Percentiles rank a stretch among this genome's conserved stretches.
These are phyloP conservation scores for Pleurotus ostreatus DNA, from an alignment of 768 basidiomycete genomes.

Conservation along the genomic window DNA sequence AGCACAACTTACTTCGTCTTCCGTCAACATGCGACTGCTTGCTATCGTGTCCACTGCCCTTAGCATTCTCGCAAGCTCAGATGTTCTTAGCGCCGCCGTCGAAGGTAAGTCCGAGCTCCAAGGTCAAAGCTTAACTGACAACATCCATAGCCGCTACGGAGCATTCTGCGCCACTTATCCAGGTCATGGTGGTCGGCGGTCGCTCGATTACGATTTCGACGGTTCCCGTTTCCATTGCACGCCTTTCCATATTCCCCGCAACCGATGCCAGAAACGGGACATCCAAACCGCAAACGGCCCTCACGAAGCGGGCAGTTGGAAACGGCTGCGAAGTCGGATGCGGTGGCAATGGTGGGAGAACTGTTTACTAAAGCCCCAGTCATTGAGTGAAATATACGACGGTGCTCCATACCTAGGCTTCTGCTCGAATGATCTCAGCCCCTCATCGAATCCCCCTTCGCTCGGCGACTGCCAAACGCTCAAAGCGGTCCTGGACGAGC, in stretches of 20 bases:
- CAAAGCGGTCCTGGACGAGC: background rate
- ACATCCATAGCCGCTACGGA: no score
- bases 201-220: background rate
- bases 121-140: no score
- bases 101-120: no score
- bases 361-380: no score
- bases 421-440: constrained; percentile 8
- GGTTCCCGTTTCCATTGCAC: background rate
- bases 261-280: background rate
- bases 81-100: no score
- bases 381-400: no score
- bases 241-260: background rate
- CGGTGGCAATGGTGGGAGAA: background rate
- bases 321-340: background rate
- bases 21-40: no score
- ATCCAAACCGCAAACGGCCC: background rate
- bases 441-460: background rate
- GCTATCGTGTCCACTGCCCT: no score
- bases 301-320: background rate
- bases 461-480: constrained; percentile 5
- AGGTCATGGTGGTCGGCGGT: background rate
- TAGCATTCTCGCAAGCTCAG: no score
- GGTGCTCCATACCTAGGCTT: background rate
- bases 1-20: no score
- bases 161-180: background rate